Evolutionary conservation across 805 yeast species (phyloP), one percentile per base, ranked within the genome.

Genomic region (Spathaspora sp.): DNA sequence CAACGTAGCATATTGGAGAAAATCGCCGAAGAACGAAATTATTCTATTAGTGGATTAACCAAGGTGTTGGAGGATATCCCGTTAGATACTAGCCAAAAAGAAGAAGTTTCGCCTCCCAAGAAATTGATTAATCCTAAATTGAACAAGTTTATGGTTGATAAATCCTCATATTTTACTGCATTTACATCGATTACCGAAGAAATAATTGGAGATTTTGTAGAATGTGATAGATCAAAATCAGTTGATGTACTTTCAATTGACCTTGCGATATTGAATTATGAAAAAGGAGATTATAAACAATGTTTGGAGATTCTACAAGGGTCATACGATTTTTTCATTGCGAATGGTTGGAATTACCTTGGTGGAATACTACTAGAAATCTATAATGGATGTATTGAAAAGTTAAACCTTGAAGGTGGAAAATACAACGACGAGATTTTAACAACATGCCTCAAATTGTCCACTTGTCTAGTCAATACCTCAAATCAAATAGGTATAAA

Each of bases 171-270:
- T 50, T 62, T 58, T 38, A 53, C 52, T 11, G 48, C 52, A 7
- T 87, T 82, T 57, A 66, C 85, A 42, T 60, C 63, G 0, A 64
- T 82, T 16, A 88, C 96, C 0, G 81, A 81, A 50, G 66, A 71
- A 0, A 80, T 85, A 0, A 79, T 85, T 16, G 68, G 70, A 16
- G 79, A 79, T 44, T 86, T 80, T 55, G 75, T 79, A 4, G 55
- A 63, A 0, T 78, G 87, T 2, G 66, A 64, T 14, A 75, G 89
- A 51, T 78, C 82, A 14, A 77, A 93, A 55, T 77, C 89, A 0
- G 84, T 87, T 6, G 92, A 88, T 59, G 73, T 85, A 4, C 72
- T 94, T 14, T 83, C 92, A 1, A 81, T 89, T 6, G 97, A 93
- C 56, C 76, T 90, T 49, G 97, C 96, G 0, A 62, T 87, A 10